phyloP scores from a whole-genome alignment of 352 stramenopile species.

The Phytopythium boreale region DNA sequence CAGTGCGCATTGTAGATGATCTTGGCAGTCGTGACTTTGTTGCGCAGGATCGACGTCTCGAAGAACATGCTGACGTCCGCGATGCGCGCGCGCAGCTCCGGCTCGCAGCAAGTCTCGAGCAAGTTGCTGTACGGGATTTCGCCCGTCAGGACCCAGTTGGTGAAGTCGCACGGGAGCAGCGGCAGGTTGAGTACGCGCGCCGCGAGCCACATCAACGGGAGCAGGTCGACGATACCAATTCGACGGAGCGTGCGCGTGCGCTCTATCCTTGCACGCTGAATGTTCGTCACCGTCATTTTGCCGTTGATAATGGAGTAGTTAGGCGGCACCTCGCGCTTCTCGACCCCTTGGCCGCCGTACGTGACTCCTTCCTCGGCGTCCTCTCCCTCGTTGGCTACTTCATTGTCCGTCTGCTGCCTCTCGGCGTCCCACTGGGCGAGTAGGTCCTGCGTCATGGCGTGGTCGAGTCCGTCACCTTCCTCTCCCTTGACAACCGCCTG shows the following conservation, averaged over 20 bases:
- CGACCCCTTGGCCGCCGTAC: background rate
- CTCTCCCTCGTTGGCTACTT: slow-evolving; percentile 6
- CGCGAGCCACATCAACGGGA: slow-evolving; percentile 60
- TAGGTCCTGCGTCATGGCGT: slow-evolving; percentile 48
- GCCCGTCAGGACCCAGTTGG: slow-evolving; percentile 53
- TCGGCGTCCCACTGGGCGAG: slow-evolving; percentile 71
- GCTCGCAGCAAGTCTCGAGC: slow-evolving; percentile 38
- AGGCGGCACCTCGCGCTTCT: background rate
- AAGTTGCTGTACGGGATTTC: slow-evolving; percentile 68
- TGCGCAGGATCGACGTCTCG: slow-evolving; percentile 33
- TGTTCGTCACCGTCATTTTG: background rate
- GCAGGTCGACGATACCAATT: slow-evolving; percentile 55
- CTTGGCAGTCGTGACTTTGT: slow-evolving; percentile 32
- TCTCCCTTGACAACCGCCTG: background rate
- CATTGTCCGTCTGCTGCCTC: slow-evolving; percentile 23
- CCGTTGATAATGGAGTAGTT: background rate
- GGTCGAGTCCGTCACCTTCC: slow-evolving; percentile 46
- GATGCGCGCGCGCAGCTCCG: slow-evolving; percentile 43
- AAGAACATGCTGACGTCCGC: slow-evolving; percentile 59
- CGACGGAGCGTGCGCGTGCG: slow-evolving; percentile 23
- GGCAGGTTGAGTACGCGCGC: slow-evolving; percentile 62
- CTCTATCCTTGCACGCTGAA: background rate
- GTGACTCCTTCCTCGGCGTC: background rate
- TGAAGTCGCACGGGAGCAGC: slow-evolving; percentile 58
- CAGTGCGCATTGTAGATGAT: slow-evolving; percentile 54